Evolutionary conservation across 768 basidiomycete genomes (phyloP).

Genomic region (Thelephora aurantiotincta): DNA sequence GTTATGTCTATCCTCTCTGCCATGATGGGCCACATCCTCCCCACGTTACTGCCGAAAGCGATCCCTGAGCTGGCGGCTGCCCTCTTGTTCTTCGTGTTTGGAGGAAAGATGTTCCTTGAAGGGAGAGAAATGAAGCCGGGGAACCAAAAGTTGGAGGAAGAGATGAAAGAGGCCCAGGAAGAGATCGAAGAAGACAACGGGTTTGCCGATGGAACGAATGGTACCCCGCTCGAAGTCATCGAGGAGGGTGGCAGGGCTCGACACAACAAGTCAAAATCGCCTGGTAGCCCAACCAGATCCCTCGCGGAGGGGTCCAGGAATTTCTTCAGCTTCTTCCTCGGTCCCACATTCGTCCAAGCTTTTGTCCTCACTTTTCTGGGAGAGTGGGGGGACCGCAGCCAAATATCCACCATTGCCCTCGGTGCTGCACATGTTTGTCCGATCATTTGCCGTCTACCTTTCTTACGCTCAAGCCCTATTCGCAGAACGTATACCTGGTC

Average conservation of each 20-base stretch:
- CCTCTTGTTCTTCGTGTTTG: slow-evolving; percentile 81
- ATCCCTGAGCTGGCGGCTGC: slow-evolving; percentile 48
- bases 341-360: slow-evolving; percentile 90
- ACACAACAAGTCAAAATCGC: slow-evolving; percentile 7
- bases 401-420: slow-evolving; percentile 92
- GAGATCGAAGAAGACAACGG: slow-evolving; percentile 81
- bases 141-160: slow-evolving; percentile 75
- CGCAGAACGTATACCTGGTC: slow-evolving; percentile 83
- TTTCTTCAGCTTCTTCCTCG: slow-evolving; percentile 68
- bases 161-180: slow-evolving; percentile 92
- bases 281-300: slow-evolving; percentile 8
- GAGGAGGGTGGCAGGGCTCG: slow-evolving; percentile 44
- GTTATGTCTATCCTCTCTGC: slow-evolving; percentile 93
- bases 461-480: slow-evolving; percentile 4
- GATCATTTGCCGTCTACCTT: slow-evolving; percentile 5
- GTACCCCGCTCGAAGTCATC: slow-evolving; percentile 57
- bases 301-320: slow-evolving; percentile 61
- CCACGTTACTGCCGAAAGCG: slow-evolving; percentile 60
- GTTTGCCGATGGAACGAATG: slow-evolving; percentile 25
- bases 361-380: slow-evolving; percentile 96
- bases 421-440: slow-evolving; percentile 81
- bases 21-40: slow-evolving; percentile 83
- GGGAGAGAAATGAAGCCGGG: slow-evolving; percentile 68
- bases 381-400: slow-evolving; percentile 97
- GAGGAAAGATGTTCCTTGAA: slow-evolving; percentile 79